Conservation (phyloP, 164 flowering plant species). For the Dillenia suffruticosa region DNA sequence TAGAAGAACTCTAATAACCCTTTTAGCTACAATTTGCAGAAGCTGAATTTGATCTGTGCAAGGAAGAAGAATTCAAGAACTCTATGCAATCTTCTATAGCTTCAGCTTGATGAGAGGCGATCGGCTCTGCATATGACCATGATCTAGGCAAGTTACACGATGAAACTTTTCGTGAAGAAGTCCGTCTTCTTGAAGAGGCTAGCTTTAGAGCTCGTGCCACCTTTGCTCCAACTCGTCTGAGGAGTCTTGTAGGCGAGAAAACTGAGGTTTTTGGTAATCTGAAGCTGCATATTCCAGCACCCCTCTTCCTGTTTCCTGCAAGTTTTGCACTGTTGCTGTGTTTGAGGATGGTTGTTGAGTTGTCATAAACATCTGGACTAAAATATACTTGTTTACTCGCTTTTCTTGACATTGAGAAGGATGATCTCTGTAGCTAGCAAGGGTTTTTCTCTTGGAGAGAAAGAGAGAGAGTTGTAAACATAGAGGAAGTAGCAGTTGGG, state of each 20-base stretch:
- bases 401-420: conserved; percentile 32
- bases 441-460: neutral
- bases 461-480: neutral
- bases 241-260: conserved; percentile 28
- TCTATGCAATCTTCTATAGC: conserved; percentile 71
- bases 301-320: conserved; percentile 21
- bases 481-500: conserved; percentile 4
- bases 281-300: conserved; percentile 20
- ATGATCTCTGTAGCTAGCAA: too few species aligned
- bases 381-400: conserved; percentile 24
- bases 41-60: conserved; percentile 38
- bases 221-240: conserved; percentile 32
- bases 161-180: conserved; percentile 26
- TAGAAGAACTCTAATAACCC: too few species aligned
- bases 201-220: conserved; percentile 32
- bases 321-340: conserved; percentile 9
- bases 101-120: conserved; percentile 49
- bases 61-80: conserved; percentile 57
- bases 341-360: conserved; percentile 18
- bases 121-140: conserved; percentile 27
- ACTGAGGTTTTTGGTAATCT: conserved; percentile 21
- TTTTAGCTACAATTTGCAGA: conserved; percentile 6
- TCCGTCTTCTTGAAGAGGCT: conserved; percentile 25
- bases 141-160: conserved; percentile 32
- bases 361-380: conserved; percentile 35